Evolutionary conservation across 2,329 filamentous ascomycete species (phyloP).

Genomic region (Fusarium brachygibbosum): DNA sequence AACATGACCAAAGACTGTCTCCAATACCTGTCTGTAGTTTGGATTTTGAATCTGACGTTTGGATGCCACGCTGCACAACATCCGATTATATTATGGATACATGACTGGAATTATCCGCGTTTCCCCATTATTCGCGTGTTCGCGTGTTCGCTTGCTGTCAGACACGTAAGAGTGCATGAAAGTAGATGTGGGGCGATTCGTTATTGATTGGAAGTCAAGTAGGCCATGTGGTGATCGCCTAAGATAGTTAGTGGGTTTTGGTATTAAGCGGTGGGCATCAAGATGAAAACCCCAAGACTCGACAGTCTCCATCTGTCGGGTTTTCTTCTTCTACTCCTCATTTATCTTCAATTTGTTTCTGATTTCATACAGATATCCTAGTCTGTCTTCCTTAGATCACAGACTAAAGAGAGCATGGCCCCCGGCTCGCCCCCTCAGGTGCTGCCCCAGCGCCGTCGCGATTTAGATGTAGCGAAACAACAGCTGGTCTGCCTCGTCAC

Average conservation of each 20-base stretch:
- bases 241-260: slow-evolving; percentile 12
- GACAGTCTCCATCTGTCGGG: neutral
- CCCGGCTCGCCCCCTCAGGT: neutral
- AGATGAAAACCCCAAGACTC: neutral
- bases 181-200: neutral
- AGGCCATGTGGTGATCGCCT: slow-evolving; percentile 10
- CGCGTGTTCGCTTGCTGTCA: slow-evolving; percentile 9
- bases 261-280: slow-evolving; percentile 10
- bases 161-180: slow-evolving; percentile 32
- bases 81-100: neutral
- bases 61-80: neutral
- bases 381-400: neutral
- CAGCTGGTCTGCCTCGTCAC: slow-evolving; percentile 28
- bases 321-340: neutral
- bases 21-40: neutral
- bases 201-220: slow-evolving; percentile 26
- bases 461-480: slow-evolving; percentile 21
- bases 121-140: neutral
- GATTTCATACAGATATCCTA: neutral
- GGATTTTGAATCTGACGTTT: neutral
- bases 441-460: slow-evolving; percentile 8
- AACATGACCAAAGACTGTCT: neutral
- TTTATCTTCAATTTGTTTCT: neutral
- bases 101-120: neutral
- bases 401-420: slow-evolving; percentile 8